A percentile compares a stretch with the other conserved stretches of the same genome.
These are phyloP conservation scores for Mytilinidion resinicola DNA, from an alignment of 495 filamentous ascomycete genomes.

Conservation along the genomic window DNA sequence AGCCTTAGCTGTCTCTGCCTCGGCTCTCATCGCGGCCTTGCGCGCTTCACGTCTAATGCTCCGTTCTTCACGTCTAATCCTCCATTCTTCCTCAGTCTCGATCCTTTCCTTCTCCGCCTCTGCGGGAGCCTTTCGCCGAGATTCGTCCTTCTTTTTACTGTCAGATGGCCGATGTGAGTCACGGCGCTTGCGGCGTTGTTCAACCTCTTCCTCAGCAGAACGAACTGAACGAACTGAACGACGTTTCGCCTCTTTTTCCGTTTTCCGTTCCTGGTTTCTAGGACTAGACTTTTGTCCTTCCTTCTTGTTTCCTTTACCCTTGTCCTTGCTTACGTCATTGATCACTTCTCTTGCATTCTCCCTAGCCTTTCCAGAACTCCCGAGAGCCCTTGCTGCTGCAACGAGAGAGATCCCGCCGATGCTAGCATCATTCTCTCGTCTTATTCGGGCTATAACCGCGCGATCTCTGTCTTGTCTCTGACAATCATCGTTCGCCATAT, in stretches of 20 bases:
- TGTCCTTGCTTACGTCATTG: conserved; percentile 1
- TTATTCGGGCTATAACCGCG: too few species aligned
- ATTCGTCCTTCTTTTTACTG: conserved; percentile 37
- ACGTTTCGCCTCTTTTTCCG: conserved; percentile 22
- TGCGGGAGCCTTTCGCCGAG: conserved; percentile 69
- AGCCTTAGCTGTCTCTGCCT: neutral
- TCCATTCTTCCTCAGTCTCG: conserved; percentile 6
- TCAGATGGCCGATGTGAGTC: conserved; percentile 9
- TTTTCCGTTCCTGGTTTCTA: conserved; percentile 10
- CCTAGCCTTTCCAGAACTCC: neutral
- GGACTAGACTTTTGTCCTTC: conserved; percentile 7
- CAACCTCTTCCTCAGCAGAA: conserved; percentile 19
- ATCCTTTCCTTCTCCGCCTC: conserved; percentile 60
- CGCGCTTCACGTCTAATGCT: too few species aligned
- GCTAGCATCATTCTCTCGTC: conserved; percentile 21
- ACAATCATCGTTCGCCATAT: too few species aligned
- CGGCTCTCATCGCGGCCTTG: neutral
- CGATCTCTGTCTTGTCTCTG: too few species aligned
- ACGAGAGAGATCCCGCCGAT: conserved; percentile 6
- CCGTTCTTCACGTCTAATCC: conserved; percentile 8
- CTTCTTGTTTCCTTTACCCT: conserved; percentile 7
- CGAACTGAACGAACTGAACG: conserved; percentile 12
- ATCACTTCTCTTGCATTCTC: conserved; percentile 5
- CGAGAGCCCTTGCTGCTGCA: conserved; percentile 13
- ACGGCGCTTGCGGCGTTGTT: conserved; percentile 15